Percentiles rank a stretch among this genome's conserved stretches.
Conservation (phyloP, 257 asterid species). For the Petunia secreta region DNA sequence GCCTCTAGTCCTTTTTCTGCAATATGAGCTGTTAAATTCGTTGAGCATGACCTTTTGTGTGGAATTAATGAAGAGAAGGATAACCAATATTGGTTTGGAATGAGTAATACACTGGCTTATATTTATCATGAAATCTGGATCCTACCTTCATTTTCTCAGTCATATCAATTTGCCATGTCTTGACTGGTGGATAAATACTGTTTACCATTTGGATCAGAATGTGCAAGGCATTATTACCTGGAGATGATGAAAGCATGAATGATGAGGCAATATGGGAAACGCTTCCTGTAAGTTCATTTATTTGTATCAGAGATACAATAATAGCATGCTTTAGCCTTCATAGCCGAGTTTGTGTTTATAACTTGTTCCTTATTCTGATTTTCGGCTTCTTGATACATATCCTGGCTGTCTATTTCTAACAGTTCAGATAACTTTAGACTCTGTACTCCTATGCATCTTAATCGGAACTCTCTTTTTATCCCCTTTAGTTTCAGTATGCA, state of each 20-base stretch:
- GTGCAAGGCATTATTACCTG: slow-evolving; percentile 96
- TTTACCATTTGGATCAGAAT: slow-evolving; percentile 57
- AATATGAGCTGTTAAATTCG: slow-evolving; percentile 16
- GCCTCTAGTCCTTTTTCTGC: slow-evolving; percentile 13
- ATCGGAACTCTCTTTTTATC: slow-evolving; percentile 15
- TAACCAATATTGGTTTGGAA: neutral
- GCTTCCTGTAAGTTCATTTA: slow-evolving; percentile 79
- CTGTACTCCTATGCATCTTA: slow-evolving; percentile 1
- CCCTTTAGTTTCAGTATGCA: neutral
- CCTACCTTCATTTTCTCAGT: neutral
- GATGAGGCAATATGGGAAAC: slow-evolving; percentile 98
- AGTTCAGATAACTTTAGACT: slow-evolving; percentile 2
- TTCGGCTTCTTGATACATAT: neutral
- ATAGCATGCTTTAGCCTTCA: neutral
- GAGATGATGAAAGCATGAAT: slow-evolving; percentile 91
- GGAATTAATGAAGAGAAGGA: slow-evolving; percentile 5
- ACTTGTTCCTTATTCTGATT: neutral
- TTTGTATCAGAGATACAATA: slow-evolving; percentile 16
- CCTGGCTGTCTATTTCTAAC: neutral
- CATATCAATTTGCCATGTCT: neutral
- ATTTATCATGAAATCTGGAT: neutral
- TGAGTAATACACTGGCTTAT: neutral
- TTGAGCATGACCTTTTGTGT: neutral
- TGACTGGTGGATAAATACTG: slow-evolving; percentile 21
- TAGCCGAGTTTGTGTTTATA: neutral